Base-by-base conservation (phyloP, 345 rosid genomes). In the Bruguiera parviflora region DNA sequence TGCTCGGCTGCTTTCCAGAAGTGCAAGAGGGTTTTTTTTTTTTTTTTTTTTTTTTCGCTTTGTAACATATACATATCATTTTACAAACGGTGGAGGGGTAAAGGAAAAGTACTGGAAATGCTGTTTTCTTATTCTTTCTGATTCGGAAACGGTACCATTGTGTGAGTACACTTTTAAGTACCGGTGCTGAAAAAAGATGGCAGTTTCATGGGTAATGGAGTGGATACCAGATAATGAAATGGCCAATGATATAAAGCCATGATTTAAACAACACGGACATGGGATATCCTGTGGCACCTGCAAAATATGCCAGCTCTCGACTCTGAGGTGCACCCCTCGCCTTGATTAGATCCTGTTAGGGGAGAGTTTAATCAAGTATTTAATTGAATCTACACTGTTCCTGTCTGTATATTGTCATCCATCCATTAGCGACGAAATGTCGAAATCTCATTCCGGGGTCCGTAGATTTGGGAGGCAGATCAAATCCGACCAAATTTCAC, bases 361-460 rank as follows among this genome's bases (percentile, higher is more conserved):
- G 33, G 16, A 63, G 21, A 25, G 10, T 32, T 19, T 39, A 5
- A 53, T 39, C 2, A 8, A 35, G 24, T 3, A 28, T 60, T 61
- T 39, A 58, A 56, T 43, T 43, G 49, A 43, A 43, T 43, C 15
- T 43, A 43, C 18, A 29, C 11, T 22, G 4, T 4, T 13, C 7
- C 39, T 46, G 43, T 59, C 47, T 31, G 67, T 29, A 27, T 74
- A 53, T 51, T 27, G 47, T 37, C 51, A 66, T 35, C 61, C 51
- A 66, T 35, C 61, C 32, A 37, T 8, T 51, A 63, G 18, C 11
- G 62, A 64, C 62, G 31, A 53, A 29, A 39, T 66, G 65, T 61
- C 58, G 31, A 53, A 29, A 39, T 66, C 58, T 29, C 27, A 24
- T 2, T 4, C 67, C 57, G 72, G 73, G 76, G 64, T 63, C 76